These are phyloP conservation scores for Diaporthe destruens DNA, from an alignment of 2,329 filamentous ascomycete species.

Conservation along the genomic window DNA sequence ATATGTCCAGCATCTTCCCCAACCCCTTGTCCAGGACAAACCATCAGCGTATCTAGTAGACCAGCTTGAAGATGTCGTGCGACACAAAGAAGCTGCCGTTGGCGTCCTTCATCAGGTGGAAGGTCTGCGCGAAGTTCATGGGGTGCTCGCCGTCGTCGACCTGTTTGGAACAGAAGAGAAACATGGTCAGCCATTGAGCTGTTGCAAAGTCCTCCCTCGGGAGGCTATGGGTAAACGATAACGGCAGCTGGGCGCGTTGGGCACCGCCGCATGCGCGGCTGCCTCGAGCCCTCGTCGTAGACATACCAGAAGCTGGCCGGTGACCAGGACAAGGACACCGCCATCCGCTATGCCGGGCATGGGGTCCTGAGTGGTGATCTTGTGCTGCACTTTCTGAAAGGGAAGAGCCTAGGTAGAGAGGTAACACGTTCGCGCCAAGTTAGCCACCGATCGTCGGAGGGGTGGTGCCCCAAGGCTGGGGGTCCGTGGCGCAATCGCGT, in stretches of 20 bases:
- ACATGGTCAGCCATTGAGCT: conserved; percentile 22
- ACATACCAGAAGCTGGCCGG: conserved; percentile 57
- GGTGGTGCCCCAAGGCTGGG: not conserved
- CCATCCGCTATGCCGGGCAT: conserved; percentile 70
- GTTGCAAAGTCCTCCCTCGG: not conserved
- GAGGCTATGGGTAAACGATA: too few species aligned
- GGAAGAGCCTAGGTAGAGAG: conserved; percentile 66
- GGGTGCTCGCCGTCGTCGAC: conserved; percentile 77
- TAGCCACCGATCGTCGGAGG: conserved; percentile 31
- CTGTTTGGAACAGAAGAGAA: conserved; percentile 57
- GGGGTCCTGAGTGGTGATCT: conserved; percentile 76
- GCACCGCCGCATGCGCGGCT: not conserved
- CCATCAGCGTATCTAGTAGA: conserved; percentile 59
- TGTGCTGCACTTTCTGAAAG: conserved; percentile 75
- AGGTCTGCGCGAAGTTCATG: conserved; percentile 79
- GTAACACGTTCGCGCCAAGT: not conserved
- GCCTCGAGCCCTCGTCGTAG: not conserved
- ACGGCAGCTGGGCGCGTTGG: not conserved
- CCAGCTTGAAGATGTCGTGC: conserved; percentile 80
- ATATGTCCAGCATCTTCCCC: not conserved
- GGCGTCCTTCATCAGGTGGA: conserved; percentile 73
- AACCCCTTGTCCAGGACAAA: conserved; percentile 5
- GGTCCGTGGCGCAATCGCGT: not conserved
- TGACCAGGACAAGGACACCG: conserved; percentile 77
- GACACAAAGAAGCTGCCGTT: conserved; percentile 75